Conservation (phyloP, 2,329 filamentous ascomycete species). For the Aspergillus sergii region DNA sequence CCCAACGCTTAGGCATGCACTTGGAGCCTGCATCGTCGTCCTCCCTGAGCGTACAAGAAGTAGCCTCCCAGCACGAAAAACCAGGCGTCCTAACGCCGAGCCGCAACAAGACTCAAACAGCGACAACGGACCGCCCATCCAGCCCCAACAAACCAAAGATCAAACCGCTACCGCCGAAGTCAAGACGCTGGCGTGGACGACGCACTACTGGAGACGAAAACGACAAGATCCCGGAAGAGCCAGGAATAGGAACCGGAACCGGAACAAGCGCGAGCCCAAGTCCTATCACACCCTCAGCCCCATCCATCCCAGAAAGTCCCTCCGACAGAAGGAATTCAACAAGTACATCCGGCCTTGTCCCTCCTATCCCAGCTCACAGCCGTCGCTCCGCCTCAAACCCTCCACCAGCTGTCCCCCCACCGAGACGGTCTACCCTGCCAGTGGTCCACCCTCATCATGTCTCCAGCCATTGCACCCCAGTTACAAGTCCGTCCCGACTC, state of each 20-base stretch:
- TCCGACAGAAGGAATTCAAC: conserved; percentile 27
- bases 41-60: conserved; percentile 73
- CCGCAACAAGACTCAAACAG: conserved; percentile 46
- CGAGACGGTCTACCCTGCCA: conserved; percentile 39
- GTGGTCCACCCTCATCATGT: conserved; percentile 22
- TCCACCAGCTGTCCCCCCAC: conserved; percentile 46
- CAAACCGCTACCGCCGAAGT: conserved; percentile 46
- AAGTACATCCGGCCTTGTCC: conserved; percentile 26
- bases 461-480: conserved; percentile 30
- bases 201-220: conserved; percentile 36
- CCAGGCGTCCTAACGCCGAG: conserved; percentile 82
- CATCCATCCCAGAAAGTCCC: conserved; percentile 13
- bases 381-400: conserved; percentile 38
- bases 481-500: conserved; percentile 18
- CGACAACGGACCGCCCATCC: conserved; percentile 20
- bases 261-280: conserved; percentile 5
- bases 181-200: conserved; percentile 46
- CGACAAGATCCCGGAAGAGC: conserved; percentile 31
- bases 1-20: conserved; percentile 65
- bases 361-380: conserved; percentile 25
- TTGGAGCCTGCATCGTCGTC: conserved; percentile 71
- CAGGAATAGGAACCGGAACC: conserved; percentile 14
- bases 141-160: conserved; percentile 30
- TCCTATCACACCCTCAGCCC: conserved; percentile 7
- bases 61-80: conserved; percentile 79